Base-by-base conservation (phyloP, 2,329 filamentous ascomycete species). In the Exophiala bonariae region DNA sequence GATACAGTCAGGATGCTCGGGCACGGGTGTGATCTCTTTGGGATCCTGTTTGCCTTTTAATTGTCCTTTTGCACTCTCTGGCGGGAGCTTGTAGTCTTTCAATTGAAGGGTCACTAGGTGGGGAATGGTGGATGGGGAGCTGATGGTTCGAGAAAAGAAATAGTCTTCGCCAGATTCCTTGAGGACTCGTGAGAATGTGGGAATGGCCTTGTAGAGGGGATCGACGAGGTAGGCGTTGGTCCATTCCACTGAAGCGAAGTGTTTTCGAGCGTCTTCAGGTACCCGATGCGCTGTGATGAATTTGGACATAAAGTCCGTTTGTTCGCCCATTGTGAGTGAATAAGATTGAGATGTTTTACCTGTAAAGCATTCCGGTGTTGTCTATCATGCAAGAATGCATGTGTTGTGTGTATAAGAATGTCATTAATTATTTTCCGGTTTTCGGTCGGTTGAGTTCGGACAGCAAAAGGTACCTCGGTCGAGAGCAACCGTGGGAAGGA, bases 111-210 rank as follows among this genome's bases (percentile, higher is more conserved):
- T 71, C 16, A 71, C 56, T 22, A 66, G 55, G 42, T 70, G 64
- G 2, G 71, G 70, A 41, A 73, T 71, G 18, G 71, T 72, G 11
- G 55, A 52, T 0, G 61, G 38, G 6, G 69, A 69, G 28, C 57
- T 64, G 26, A 73, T 55, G 1, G 70, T 73, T 22, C 59, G 54
- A 7, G 65, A 61, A 46, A 73, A 68, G 60, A 66, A 73, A 42
- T 64, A 64, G 46, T 74, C 70, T 62, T 74, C 71, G 36, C 70
- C 69, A 8, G 63, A 63, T 26, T 59, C 50, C 50, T 74, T 73
- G 52, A 61, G 55, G 9, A 59, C 59, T 9, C 71, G 66, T 2
- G 69, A 69, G 50, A 64, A 66, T 36, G 69, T 71, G 34, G 60
- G 58, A 43, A 72, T 65, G 22, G 66, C 55, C 36, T 57, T 61